Evolutionary conservation across 192 early-diverging fungal species (phyloP), one percentile per base, ranked within the genome.

Genomic region (Mortierella claussenii): DNA sequence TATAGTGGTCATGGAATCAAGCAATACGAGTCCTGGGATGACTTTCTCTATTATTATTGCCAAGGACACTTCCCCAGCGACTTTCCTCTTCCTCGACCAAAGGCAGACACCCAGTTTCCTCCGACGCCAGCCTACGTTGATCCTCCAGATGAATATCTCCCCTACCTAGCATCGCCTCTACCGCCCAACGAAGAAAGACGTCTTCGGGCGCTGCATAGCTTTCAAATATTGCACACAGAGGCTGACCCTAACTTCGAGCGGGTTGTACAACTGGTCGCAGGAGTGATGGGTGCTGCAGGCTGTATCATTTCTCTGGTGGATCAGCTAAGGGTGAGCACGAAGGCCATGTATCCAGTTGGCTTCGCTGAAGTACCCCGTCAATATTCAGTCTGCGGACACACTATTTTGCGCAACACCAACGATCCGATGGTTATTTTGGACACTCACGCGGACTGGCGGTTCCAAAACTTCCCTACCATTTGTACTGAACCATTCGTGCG

Each of bases 401-500:
- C 79, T 0, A 71, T 82, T 36, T 34, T 82, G 17, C 65, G 69
- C 20, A 9, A 65, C 0, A 15, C 52, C 11, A 55, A 65, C 11
- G 81, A 82, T 49, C 81, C 81, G 3, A 46, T 82, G 13, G 60
- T 82, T 20, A 57, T 82, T 26, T 50, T 68, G n/a, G 79, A 82
- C 20, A 40, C 81, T 1, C 21, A 50, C 20, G 61, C 65, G 9
- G 85, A 86, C 46, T 85, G 83, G 85, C 75, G 85, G 13, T 86
- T 86, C 56, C 26, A 52, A 7, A 56, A 69, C 13, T 73, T 83
- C 13, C 81, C 81, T 7, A 48, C 63, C 4, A 80, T 86, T 0
- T 27, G 44, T 8, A 33, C 44, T 26, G 52, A 68, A 26, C 80
- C 84, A 0, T 61, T 31, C 44, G 55, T 83, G 28, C 65, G 84